These are phyloP conservation scores for Syzygium grande DNA, from an alignment of 345 rosid species.

Conservation along the genomic window DNA sequence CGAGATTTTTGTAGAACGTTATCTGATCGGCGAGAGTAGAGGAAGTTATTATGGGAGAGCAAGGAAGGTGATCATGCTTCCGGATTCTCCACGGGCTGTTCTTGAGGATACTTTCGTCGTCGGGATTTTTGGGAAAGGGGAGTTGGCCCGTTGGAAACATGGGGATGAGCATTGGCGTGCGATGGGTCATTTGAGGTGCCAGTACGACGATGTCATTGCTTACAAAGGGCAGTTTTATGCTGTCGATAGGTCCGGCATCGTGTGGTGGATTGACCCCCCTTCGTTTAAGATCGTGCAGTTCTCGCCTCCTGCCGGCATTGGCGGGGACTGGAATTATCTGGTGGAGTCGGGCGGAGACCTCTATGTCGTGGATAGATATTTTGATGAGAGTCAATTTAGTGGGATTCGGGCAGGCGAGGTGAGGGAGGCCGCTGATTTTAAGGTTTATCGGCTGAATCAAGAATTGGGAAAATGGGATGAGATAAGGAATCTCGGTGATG, in stretches of 20 bases:
- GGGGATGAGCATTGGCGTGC: slow-evolving; percentile 5
- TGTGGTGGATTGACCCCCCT: slow-evolving; percentile 9
- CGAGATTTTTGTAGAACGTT: slow-evolving; percentile 4
- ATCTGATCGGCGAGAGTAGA: accelerated
- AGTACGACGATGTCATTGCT: slow-evolving; percentile 1
- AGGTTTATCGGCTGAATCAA: slow-evolving; percentile 25
- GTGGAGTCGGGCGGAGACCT: slow-evolving; percentile 9
- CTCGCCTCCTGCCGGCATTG: background rate
- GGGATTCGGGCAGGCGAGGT: background rate
- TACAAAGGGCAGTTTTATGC: slow-evolving; percentile 7
- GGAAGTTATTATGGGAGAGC: background rate
- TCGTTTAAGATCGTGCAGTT: background rate
- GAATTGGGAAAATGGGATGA: slow-evolving; percentile 28
- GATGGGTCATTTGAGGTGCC: background rate
- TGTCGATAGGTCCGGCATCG: slow-evolving; percentile 1
- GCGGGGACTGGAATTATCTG: background rate
- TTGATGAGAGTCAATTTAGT: background rate
- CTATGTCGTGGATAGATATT: slow-evolving; percentile 2
- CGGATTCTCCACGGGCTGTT: background rate
- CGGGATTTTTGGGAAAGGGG: background rate
- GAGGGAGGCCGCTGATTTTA: slow-evolving; percentile 5
- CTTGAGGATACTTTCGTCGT: background rate
- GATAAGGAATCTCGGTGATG: slow-evolving; percentile 14
- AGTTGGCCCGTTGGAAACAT: slow-evolving; percentile 3
- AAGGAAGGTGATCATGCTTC: background rate